Percentiles rank a stretch among this genome's conserved stretches.
These are phyloP conservation scores for Phoma sp. DNA, from an alignment of 2,329 filamentous ascomycete genomes.

Conservation along the genomic window DNA sequence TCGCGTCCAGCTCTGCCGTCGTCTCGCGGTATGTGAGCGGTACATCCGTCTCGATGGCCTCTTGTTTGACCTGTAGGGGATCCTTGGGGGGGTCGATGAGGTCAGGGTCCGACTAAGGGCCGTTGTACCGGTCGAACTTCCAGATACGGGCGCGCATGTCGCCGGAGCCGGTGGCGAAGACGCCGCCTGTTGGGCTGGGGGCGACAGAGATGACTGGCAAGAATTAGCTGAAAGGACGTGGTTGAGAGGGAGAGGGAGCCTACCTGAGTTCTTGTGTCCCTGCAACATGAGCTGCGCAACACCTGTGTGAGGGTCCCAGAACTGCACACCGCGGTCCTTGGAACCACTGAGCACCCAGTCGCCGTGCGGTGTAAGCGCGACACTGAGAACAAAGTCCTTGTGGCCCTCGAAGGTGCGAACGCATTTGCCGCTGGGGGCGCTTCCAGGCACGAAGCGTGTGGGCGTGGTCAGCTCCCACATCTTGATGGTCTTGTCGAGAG, in stretches of 20 bases:
- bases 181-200: slow-evolving; percentile 83
- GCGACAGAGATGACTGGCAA: slow-evolving; percentile 87
- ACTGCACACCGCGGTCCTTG: slow-evolving; percentile 96
- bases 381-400: slow-evolving; percentile 96
- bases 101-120: slow-evolving; percentile 29
- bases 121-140: slow-evolving; percentile 60
- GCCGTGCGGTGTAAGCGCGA: slow-evolving; percentile 91
- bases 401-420: slow-evolving; percentile 97
- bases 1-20: not conserved
- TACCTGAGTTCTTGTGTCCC: slow-evolving; percentile 93
- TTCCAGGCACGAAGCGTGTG: slow-evolving; percentile 68
- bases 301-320: slow-evolving; percentile 95
- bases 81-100: not conserved
- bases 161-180: slow-evolving; percentile 95
- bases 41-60: not conserved
- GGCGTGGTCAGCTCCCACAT: slow-evolving; percentile 93
- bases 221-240: slow-evolving; percentile 19
- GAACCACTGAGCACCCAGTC: slow-evolving; percentile 97
- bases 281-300: slow-evolving; percentile 98
- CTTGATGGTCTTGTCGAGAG: slow-evolving; percentile 97
- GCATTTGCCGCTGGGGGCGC: slow-evolving; percentile 86
- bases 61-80: too few species aligned
- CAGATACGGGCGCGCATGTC: slow-evolving; percentile 98
- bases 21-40: not conserved
- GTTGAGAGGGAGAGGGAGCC: slow-evolving; percentile 31